Percentiles rank a stretch among this genome's conserved stretches.
Evolutionary conservation across 179 eudicot genomes (phyloP).

Genomic region (Kewa caespitosa): DNA sequence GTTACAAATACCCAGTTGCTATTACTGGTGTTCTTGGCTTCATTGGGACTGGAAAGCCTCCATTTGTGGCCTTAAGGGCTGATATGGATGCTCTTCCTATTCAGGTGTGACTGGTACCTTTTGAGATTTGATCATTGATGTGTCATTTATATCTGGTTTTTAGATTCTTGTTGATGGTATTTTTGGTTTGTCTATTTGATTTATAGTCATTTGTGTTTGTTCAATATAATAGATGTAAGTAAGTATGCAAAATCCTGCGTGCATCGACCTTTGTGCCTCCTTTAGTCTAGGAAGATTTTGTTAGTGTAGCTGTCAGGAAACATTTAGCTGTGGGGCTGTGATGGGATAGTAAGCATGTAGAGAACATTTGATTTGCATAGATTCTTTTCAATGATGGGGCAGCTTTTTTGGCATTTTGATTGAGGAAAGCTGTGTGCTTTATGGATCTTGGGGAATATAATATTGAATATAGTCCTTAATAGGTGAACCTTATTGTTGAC

Average conservation of each 20-base stretch:
- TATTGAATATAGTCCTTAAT: background rate
- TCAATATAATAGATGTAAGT: background rate
- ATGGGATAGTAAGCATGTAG: background rate
- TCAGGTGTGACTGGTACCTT: conserved; percentile 50
- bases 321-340: background rate
- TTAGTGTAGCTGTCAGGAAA: background rate
- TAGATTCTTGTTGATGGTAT: background rate
- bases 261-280: background rate
- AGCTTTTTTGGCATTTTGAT: background rate
- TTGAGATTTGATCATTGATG: background rate
- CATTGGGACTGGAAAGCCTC: conserved; percentile 65
- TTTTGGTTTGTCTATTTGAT: background rate
- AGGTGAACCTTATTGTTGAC: background rate
- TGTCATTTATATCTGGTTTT: background rate
- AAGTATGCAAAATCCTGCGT: background rate
- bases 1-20: conserved; percentile 71
- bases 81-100: conserved; percentile 95
- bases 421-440: background rate
- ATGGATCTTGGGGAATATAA: background rate
- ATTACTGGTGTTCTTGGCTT: conserved; percentile 74
- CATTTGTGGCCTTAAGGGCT: conserved; percentile 73
- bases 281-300: background rate
- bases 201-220: background rate
- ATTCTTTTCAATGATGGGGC: background rate
- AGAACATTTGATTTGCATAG: background rate